Evolutionary conservation across 495 filamentous ascomycete genomes (phyloP).

Genomic region (Mytilinidion resinicola): DNA sequence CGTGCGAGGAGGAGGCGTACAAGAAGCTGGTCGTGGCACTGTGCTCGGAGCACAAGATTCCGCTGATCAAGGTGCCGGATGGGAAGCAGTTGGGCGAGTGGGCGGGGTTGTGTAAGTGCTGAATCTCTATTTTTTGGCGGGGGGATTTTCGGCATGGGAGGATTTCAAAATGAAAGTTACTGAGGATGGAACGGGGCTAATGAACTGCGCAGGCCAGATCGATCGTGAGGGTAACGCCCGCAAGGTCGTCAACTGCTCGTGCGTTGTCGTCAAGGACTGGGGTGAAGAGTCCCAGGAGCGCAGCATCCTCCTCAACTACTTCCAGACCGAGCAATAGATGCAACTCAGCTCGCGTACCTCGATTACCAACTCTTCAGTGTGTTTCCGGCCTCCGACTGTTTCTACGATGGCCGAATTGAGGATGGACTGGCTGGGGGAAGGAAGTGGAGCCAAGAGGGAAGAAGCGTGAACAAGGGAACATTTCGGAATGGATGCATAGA

Average conservation of each 20-base stretch:
- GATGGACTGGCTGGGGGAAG: too few species aligned
- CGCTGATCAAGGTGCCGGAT: constrained; percentile 98
- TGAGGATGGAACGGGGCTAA: neutral
- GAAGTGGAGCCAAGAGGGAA: too few species aligned
- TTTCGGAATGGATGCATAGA: too few species aligned
- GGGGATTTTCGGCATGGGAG: neutral
- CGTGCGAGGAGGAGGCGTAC: constrained; percentile 99
- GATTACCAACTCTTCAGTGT: too few species aligned
- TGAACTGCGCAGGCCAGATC: constrained; percentile 66
- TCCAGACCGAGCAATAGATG: constrained; percentile 77
- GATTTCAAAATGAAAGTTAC: neutral
- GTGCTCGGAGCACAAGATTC: constrained; percentile 98
- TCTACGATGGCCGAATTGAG: too few species aligned
- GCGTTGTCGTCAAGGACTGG: constrained; percentile 98
- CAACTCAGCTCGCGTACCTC: too few species aligned
- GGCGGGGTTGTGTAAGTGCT: constrained; percentile 92
- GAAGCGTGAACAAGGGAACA: too few species aligned
- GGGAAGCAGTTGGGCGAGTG: constrained; percentile 99
- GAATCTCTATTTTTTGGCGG: constrained; percentile 5
- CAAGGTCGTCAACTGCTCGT: constrained; percentile 99
- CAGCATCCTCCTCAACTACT: constrained; percentile 97
- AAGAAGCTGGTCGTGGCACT: constrained; percentile 99
- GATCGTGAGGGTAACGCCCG: constrained; percentile 98
- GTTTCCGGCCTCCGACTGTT: too few species aligned
- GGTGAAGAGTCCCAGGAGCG: constrained; percentile 99